These are phyloP conservation scores for Hypoxylon crocopeplum DNA, from an alignment of 495 filamentous ascomycete species.

Conservation along the genomic window DNA sequence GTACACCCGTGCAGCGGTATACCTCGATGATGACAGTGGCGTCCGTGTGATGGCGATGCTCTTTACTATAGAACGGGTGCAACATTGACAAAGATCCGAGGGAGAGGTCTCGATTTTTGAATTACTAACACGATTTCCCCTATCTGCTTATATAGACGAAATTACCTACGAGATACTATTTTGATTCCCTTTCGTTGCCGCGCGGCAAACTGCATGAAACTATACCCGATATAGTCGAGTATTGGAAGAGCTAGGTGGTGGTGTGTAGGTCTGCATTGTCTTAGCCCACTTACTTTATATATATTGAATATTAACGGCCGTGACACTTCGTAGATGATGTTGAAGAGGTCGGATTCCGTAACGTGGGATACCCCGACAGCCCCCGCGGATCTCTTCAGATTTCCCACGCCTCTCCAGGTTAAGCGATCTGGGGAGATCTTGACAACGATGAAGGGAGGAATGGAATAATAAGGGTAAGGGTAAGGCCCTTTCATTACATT, in stretches of 20 bases:
- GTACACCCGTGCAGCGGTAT: no score
- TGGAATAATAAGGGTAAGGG: slow-evolving; percentile 6
- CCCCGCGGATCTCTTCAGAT: slow-evolving; percentile 11
- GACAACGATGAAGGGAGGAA: slow-evolving; percentile 1
- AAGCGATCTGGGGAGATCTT: slow-evolving; percentile 23
- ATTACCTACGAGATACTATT: slow-evolving; percentile 5
- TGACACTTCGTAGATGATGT: background rate
- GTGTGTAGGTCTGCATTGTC: background rate
- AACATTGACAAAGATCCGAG: no score
- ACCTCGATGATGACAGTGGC: background rate
- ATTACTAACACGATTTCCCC: no score
- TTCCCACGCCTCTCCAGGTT: slow-evolving; percentile 6
- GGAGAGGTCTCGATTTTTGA: no score
- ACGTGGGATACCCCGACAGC: slow-evolving; percentile 11
- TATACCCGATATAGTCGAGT: slow-evolving; percentile 16
- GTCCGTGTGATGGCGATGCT: background rate
- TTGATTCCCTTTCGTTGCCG: slow-evolving; percentile 27
- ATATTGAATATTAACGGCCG: slow-evolving; percentile 2
- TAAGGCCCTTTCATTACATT: slow-evolving; percentile 1
- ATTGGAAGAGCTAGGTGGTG: background rate
- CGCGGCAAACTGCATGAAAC: slow-evolving; percentile 30
- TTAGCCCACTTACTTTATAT: background rate
- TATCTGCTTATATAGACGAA: slow-evolving; percentile 8
- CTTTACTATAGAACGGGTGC: background rate
- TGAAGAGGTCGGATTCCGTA: background rate